Base-by-base conservation (phyloP, 352 stramenopile species). In the Pythium scleroteichum region DNA sequence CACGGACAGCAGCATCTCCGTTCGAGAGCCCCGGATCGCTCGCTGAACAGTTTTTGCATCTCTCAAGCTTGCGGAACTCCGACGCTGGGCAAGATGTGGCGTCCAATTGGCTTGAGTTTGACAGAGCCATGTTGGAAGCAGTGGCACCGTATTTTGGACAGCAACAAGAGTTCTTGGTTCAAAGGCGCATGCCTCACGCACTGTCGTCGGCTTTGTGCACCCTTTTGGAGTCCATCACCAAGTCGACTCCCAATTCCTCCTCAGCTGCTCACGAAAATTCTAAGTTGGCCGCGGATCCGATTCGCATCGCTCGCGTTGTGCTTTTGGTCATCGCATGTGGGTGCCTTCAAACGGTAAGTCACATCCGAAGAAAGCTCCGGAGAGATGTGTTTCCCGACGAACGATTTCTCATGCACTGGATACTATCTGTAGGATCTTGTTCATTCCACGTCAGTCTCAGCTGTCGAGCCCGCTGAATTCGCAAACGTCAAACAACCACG, bases 271-370 rank as follows among this genome's bases (percentile, higher is more conserved):
- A 41, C 13, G 53, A 56, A 19, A 52, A 61, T 38, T 22, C 33
- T 13, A n/a, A 27, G 6, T 35, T 53, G 8, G 47, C 29, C 4
- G 26, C 24, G 0, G 20, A 27, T 2, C 45, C 49, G n/a, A 40
- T 64, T 32, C 39, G 48, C 24, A 47, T 70, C 17, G 55, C 65
- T 38, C 63, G 63, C n/a, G 53, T 70, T 13, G 33, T 59, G 19
- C 22, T 57, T 23, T 41, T 70, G n/a, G n/a, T 70, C 4, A 53
- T 70, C n/a, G 50, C 52, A 3, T 65, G 63, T 20, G 55, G 55
- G 2, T 59, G 44, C 14, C 58, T 70, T 7, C 27, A 49, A 26
- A 23, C 20, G 48, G 62, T 69, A 23, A 5, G 61, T 59, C 16
- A 9, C 19, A 12, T 23, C 39, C 7, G n/a, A 26, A n/a, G n/a